Conservation (phyloP, 2,329 filamentous ascomycete genomes). For the Blastomyces emzantsi region DNA sequence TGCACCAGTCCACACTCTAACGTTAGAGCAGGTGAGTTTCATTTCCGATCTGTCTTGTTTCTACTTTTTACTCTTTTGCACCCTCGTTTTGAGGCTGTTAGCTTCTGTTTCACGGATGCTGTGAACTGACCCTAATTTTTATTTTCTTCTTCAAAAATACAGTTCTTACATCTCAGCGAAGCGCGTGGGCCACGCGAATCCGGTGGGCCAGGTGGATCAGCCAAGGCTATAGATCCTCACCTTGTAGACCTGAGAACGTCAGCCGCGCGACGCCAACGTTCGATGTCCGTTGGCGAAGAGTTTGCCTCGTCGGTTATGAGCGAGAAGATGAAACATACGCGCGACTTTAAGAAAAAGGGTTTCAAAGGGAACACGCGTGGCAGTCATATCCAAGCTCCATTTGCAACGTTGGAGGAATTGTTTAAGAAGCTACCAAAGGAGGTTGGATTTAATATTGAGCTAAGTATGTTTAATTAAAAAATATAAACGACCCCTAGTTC, state of each 20-base stretch:
- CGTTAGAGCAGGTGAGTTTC: slow-evolving; percentile 62
- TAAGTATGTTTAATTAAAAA: slow-evolving; percentile 48
- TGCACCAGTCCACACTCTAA: slow-evolving; percentile 89
- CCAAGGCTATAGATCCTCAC: neutral
- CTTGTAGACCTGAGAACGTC: slow-evolving; percentile 11
- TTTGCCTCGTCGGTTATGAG: slow-evolving; percentile 42
- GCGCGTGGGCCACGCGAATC: slow-evolving; percentile 24
- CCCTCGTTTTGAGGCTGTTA: slow-evolving; percentile 6
- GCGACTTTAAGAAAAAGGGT: slow-evolving; percentile 87
- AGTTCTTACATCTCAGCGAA: slow-evolving; percentile 75
- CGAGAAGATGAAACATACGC: slow-evolving; percentile 94
- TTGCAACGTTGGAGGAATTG: slow-evolving; percentile 89
- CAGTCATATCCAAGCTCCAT: slow-evolving; percentile 90
- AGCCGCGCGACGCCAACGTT: slow-evolving; percentile 37
- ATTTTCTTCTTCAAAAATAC: neutral
- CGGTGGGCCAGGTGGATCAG: neutral
- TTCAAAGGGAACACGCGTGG: slow-evolving; percentile 94
- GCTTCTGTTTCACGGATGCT: neutral
- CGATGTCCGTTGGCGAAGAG: slow-evolving; percentile 51
- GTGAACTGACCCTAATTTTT: neutral
- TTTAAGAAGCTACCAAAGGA: slow-evolving; percentile 73
- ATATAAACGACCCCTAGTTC: neutral
- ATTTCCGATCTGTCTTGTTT: neutral
- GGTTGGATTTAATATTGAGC: slow-evolving; percentile 96
- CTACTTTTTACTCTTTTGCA: neutral